These are phyloP conservation scores for Nakazawaea ishiwadae DNA, from an alignment of 805 yeast species.

Conservation along the genomic window DNA sequence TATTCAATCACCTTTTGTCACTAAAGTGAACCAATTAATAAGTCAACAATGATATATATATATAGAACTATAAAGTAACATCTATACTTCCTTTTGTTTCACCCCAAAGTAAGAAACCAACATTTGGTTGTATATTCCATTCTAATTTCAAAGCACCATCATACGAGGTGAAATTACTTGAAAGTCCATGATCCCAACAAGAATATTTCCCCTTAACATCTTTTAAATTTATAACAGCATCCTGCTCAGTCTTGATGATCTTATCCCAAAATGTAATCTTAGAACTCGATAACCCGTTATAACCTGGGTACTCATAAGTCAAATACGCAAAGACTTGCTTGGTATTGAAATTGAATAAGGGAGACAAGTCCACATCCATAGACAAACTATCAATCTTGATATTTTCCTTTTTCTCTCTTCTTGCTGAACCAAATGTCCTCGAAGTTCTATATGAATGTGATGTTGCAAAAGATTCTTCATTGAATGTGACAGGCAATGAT, in stretches of 20 bases:
- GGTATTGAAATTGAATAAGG: constrained; percentile 93
- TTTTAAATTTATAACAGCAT: constrained; percentile 51
- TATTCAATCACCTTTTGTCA: background rate
- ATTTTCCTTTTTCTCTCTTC: constrained; percentile 72
- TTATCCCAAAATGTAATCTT: constrained; percentile 89
- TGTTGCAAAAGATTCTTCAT: background rate
- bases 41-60: no score
- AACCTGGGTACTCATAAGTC: constrained; percentile 73
- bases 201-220: constrained; percentile 69
- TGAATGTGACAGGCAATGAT: constrained; percentile 10
- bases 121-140: constrained; percentile 91
- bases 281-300: constrained; percentile 37
- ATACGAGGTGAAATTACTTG: constrained; percentile 53
- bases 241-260: constrained; percentile 51
- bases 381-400: constrained; percentile 61
- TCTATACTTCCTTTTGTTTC: constrained; percentile 30
- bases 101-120: constrained; percentile 78
- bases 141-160: constrained; percentile 67
- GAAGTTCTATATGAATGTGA: constrained; percentile 5
- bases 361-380: constrained; percentile 65
- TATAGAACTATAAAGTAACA: constrained; percentile 17
- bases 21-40: background rate
- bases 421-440: constrained; percentile 50
- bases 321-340: constrained; percentile 91
- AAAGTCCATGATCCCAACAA: constrained; percentile 69